Base-by-base conservation (phyloP, 306 rosid species). In the Herpetospermum pedunculosum region DNA sequence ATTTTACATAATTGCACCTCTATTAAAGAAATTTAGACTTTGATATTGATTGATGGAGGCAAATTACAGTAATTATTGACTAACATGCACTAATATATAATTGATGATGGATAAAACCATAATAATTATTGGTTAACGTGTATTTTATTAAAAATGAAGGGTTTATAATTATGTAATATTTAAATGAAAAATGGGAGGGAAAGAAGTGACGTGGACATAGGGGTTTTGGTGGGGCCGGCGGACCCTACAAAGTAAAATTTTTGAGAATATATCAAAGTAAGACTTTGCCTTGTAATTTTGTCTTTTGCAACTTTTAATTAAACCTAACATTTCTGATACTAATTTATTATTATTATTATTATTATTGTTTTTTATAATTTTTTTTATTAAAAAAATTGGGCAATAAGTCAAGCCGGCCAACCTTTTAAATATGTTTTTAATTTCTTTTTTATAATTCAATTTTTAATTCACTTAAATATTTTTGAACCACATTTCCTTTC, bases 261-360 rank as follows among this genome's bases (percentile, higher is more conserved):
- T 32, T 2, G 5, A n/a, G 46, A 32, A 62, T 32, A 62, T 62
- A 62, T 62, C 2, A 34, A 34, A 62, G 70, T 18, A 34, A 9
- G 70, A 34, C 16, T 62, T 62, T 62, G 25, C 46, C 70, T 62
- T 62, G 5, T 62, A 62, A 62, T 62, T 62, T 62, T 62, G 70
- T 62, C 70, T 62, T 62, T 62, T 62, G 26, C 26, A 62, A 15
- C 12, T 14, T 58, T 12, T 5, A 3, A 34, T 16, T 62, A 18
- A 62, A 62, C 21, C 35, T 59, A 32, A 32, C 11, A 60, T 18
- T 16, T 30, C 67, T 59, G 67, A 59, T 43, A 59, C 23, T 29
- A 58, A 4, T 28, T 21, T 52, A 5, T 23, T 54, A 57, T 26
- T 50, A 16, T 4, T n/a, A 6, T 3, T 16, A 16, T n/a, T 52